phyloP scores from a whole-genome alignment of 768 basidiomycete species.

The Suillus tomentosus region DNA sequence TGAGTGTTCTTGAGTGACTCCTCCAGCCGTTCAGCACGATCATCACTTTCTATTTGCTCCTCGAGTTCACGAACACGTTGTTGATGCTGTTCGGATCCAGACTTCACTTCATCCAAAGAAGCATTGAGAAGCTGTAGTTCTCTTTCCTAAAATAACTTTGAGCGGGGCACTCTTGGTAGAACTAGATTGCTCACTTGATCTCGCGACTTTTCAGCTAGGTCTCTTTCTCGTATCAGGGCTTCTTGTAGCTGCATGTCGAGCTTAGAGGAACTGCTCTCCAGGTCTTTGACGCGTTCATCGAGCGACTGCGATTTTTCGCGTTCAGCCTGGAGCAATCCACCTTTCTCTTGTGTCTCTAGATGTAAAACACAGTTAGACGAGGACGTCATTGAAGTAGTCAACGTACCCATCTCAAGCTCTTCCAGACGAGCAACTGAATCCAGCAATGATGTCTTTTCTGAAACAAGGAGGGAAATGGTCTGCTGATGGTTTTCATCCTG shows the following conservation, averaged over 20 bases:
- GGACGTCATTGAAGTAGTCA: conserved; percentile 9
- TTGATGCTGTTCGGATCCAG: conserved; percentile 54
- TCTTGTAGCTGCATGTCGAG: conserved; percentile 45
- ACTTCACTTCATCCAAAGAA: conserved; percentile 51
- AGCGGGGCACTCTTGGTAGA: background rate
- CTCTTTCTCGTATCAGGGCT: conserved; percentile 49
- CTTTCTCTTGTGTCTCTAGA: conserved; percentile 48
- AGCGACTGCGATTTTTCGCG: conserved; percentile 42
- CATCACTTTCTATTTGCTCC: conserved; percentile 83
- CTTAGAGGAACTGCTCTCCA: conserved; percentile 42
- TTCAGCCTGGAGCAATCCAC: conserved; percentile 45
- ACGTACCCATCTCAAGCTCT: conserved; percentile 61
- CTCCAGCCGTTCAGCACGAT: conserved; percentile 76
- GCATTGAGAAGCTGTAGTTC: conserved; percentile 68
- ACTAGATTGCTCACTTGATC: conserved; percentile 32
- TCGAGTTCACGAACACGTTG: conserved; percentile 70
- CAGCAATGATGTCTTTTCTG: conserved; percentile 64
- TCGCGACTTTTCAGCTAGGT: conserved; percentile 37
- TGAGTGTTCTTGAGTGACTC: conserved; percentile 74
- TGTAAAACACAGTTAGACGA: background rate
- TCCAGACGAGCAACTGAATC: conserved; percentile 61
- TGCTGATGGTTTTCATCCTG: conserved; percentile 61
- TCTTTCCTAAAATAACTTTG: conserved; percentile 55
- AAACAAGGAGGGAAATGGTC: conserved; percentile 75
- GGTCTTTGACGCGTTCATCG: conserved; percentile 41